These are phyloP conservation scores for Deinandra increscens DNA, from an alignment of 129 eudicot species.

Conservation along the genomic window DNA sequence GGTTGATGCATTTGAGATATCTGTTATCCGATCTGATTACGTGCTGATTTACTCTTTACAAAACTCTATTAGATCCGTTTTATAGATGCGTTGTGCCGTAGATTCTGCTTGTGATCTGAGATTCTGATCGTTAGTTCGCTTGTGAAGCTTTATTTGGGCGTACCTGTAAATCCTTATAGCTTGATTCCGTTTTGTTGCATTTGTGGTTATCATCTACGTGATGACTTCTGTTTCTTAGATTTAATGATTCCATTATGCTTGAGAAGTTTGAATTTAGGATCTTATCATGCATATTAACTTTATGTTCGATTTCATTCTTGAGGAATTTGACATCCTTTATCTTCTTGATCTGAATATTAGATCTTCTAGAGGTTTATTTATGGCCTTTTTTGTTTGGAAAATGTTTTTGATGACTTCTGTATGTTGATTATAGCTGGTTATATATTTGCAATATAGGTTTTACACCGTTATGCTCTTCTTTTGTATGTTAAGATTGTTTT, in stretches of 20 bases:
- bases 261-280: neutral
- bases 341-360: constrained; percentile 14
- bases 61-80: constrained; percentile 4
- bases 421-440: neutral
- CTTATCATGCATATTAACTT: constrained; percentile 20
- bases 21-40: constrained; percentile 25
- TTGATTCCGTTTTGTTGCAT: neutral
- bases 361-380: neutral
- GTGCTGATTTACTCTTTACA: neutral
- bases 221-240: too few species aligned
- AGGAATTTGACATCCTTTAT: constrained; percentile 7
- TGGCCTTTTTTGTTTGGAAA: neutral
- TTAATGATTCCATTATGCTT: too few species aligned
- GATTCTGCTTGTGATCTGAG: constrained; percentile 16
- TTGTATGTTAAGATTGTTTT: constrained; percentile 4
- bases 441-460: neutral
- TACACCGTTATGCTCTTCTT: neutral
- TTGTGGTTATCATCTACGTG: too few species aligned
- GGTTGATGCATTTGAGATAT: constrained; percentile 1
- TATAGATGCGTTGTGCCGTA: constrained; percentile 1
- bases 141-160: neutral
- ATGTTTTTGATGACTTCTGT: neutral
- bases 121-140: constrained; percentile 8
- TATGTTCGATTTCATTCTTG: neutral
- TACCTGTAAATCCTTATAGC: neutral